These are phyloP conservation scores for Xylaria sp. DNA, from an alignment of 2,329 filamentous ascomycete genomes.

Conservation along the genomic window DNA sequence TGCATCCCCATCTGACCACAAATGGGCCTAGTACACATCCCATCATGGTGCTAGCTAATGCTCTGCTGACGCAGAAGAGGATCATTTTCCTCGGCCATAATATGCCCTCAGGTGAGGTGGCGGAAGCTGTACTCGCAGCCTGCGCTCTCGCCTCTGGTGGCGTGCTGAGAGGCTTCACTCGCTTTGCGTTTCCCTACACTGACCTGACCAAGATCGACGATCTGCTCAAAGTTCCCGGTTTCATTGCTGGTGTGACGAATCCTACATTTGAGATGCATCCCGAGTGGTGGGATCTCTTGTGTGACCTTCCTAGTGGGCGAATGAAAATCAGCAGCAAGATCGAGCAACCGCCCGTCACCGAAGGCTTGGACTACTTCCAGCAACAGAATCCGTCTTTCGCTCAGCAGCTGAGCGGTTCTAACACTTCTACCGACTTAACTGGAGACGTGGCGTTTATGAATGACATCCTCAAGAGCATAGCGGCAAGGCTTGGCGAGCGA, in stretches of 20 bases:
- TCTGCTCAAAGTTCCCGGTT: slow-evolving; percentile 92
- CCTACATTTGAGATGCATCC: slow-evolving; percentile 94
- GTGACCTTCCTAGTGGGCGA: slow-evolving; percentile 88
- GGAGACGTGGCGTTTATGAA: slow-evolving; percentile 92
- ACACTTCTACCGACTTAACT: slow-evolving; percentile 70
- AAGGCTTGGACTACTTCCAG: slow-evolving; percentile 88
- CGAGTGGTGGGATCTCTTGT: slow-evolving; percentile 98
- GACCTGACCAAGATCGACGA: slow-evolving; percentile 98
- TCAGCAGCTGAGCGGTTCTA: slow-evolving; percentile 57
- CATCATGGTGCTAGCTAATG: slow-evolving; percentile 93
- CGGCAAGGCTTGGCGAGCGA: slow-evolving; percentile 86
- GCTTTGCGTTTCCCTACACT: slow-evolving; percentile 97
- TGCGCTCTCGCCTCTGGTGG: slow-evolving; percentile 94
- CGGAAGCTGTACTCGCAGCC: slow-evolving; percentile 96
- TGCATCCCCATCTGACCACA: slow-evolving; percentile 93
- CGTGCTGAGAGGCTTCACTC: slow-evolving; percentile 90
- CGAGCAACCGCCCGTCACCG: slow-evolving; percentile 81
- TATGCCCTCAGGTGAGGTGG: slow-evolving; percentile 93
- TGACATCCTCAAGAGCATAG: slow-evolving; percentile 84
- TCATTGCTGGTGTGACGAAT: slow-evolving; percentile 97
- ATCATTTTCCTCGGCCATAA: slow-evolving; percentile 97
- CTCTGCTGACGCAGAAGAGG: slow-evolving; percentile 93
- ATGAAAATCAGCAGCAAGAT: slow-evolving; percentile 95
- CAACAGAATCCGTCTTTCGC: slow-evolving; percentile 75
- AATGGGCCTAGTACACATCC: slow-evolving; percentile 91